These are phyloP conservation scores for Daldinia loculata DNA, from an alignment of 495 filamentous ascomycete species.

Conservation along the genomic window DNA sequence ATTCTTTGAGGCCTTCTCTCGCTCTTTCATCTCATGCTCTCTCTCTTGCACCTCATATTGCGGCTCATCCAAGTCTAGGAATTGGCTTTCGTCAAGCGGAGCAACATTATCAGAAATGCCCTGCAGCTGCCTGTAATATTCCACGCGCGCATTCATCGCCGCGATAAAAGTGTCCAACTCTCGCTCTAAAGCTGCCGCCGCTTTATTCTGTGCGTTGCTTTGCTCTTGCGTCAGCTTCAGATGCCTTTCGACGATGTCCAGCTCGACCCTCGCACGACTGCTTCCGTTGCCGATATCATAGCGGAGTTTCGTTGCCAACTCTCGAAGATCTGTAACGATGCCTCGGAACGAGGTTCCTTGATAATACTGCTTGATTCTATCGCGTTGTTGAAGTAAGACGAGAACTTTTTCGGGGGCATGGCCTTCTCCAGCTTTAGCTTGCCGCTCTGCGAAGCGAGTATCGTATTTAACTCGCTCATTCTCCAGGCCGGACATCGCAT, in stretches of 20 bases:
- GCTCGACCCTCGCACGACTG: conserved; percentile 68
- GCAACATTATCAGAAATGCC: conserved; percentile 85
- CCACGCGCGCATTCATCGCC: conserved; percentile 81
- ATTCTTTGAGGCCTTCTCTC: conserved; percentile 59
- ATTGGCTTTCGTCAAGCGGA: conserved; percentile 68
- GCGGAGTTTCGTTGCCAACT: conserved; percentile 67
- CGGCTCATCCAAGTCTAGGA: conserved; percentile 20
- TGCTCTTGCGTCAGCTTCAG: conserved; percentile 69
- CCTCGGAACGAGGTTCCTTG: conserved; percentile 67
- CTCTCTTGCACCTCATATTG: neutral
- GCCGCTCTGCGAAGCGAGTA: conserved; percentile 62
- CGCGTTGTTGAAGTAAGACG: conserved; percentile 65
- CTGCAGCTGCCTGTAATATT: conserved; percentile 90
- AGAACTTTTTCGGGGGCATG: conserved; percentile 75
- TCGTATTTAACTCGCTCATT: conserved; percentile 87
- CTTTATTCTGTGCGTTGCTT: conserved; percentile 71
- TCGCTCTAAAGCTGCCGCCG: conserved; percentile 65
- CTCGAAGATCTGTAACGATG: conserved; percentile 73
- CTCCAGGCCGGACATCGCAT: conserved; percentile 74
- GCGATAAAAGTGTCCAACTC: conserved; percentile 80
- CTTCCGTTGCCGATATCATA: conserved; percentile 67
- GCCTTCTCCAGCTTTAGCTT: conserved; percentile 70
- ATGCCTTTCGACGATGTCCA: conserved; percentile 62
- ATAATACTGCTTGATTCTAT: conserved; percentile 64
- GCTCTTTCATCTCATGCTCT: conserved; percentile 46